Evolutionary conservation across 2,329 filamentous ascomycete genomes (phyloP), one percentile per base, ranked within the genome.

Genomic region (Fusarium lyarnte): DNA sequence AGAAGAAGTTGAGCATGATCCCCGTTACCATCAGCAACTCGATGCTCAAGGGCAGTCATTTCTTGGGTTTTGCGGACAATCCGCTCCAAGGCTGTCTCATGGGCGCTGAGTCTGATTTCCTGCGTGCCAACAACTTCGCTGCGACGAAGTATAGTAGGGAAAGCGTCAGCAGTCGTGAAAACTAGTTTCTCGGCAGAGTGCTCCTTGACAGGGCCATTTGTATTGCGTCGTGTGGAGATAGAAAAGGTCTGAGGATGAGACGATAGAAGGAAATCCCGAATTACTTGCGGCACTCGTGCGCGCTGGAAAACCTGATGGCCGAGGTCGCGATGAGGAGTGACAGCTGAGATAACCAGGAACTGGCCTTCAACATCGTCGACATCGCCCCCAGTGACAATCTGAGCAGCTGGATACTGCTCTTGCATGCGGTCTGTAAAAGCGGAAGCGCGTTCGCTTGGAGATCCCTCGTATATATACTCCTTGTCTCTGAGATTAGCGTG

Each of bases 361-460:
- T 98, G 95, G 17, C 95, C 95, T 82, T 98, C 95, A 3, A 95
- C 88, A 76, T 96, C 93, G 66, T 95, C 92, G 16, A 91, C 87
- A 57, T 90, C 86, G 11, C 89, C 89, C 35, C 87, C 87, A 7
- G 90, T 91, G 45, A 97, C 85, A 66, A 98, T 92, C 77, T 96
- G 93, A 6, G 95, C 95, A 5, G 92, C 86, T 7, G 95, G 95
- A 78, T 97, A 94, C 77, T 97, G 92, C 80, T 95, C 92, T 79
- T 97, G 95, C 89, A 98, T 94, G 54, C 94, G 92, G 79, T 98
- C 95, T 3, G 93, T 94, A 76, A 98, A 98, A 8, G 90, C 91
- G 3, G 91, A 89, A 43, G 94, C 90, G 27, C 93, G 89, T 81
- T 98, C 95, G 11, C 86, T 90, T 2, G 92, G 87, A 4, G 90